phyloP scores from a whole-genome alignment of 2,329 filamentous ascomycete genomes.

The Fusarium sp. region DNA sequence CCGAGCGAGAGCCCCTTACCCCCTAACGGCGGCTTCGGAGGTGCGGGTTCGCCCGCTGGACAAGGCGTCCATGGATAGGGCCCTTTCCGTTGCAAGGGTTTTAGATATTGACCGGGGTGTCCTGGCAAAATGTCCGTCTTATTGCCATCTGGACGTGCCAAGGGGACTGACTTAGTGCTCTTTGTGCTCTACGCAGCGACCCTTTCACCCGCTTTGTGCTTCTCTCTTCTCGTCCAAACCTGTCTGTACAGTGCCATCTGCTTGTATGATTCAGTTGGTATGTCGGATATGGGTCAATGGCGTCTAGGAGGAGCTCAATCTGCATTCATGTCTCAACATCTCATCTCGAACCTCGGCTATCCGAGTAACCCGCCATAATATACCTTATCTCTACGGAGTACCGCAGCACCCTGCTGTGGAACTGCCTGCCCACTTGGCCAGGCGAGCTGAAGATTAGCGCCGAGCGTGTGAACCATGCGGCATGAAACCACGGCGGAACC shows the following conservation, averaged over 20 bases:
- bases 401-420: neutral
- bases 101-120: neutral
- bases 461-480: slow-evolving; percentile 3
- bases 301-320: neutral
- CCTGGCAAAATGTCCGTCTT: neutral
- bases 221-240: neutral
- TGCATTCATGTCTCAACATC: neutral
- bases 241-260: neutral
- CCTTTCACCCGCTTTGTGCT: neutral
- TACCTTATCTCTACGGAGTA: neutral
- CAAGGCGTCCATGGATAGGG: neutral
- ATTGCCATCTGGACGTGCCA: neutral
- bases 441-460: neutral
- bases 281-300: neutral
- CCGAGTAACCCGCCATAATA: neutral
- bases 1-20: neutral
- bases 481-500: neutral
- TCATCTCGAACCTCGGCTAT: neutral
- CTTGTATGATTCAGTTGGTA: neutral
- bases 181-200: neutral
- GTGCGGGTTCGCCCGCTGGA: neutral
- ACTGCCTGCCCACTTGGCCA: neutral
- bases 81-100: neutral
- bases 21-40: neutral
- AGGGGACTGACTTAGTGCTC: neutral